Percentiles rank a stretch among this genome's conserved stretches.
These are phyloP conservation scores for Aspergillus ruber DNA, from an alignment of 2,329 filamentous ascomycete species.

Conservation along the genomic window DNA sequence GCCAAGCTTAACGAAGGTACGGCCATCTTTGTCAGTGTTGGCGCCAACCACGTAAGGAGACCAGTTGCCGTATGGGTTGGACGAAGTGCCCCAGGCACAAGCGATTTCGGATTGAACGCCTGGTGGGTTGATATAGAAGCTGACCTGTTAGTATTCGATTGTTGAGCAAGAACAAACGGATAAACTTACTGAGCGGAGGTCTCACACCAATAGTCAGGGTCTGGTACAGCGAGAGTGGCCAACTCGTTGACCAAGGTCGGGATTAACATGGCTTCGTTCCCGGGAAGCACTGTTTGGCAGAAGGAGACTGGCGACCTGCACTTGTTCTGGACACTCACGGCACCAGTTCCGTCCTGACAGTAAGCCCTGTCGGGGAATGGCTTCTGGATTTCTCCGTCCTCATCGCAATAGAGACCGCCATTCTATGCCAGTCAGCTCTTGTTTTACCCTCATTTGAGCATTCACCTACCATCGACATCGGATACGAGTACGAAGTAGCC, in stretches of 20 bases:
- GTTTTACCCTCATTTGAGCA: background rate
- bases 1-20: slow-evolving; percentile 68
- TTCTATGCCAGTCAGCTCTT: slow-evolving; percentile 45
- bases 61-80: slow-evolving; percentile 67
- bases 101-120: slow-evolving; percentile 54
- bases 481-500: slow-evolving; percentile 61
- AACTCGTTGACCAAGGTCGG: slow-evolving; percentile 59
- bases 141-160: slow-evolving; percentile 27
- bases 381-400: slow-evolving; percentile 59
- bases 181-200: slow-evolving; percentile 66
- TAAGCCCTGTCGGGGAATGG: slow-evolving; percentile 63
- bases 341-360: slow-evolving; percentile 63
- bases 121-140: slow-evolving; percentile 72
- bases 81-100: slow-evolving; percentile 64
- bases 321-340: slow-evolving; percentile 62
- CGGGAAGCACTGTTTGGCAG: slow-evolving; percentile 73
- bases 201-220: slow-evolving; percentile 60
- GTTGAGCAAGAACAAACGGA: background rate
- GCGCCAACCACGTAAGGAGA: slow-evolving; percentile 68
- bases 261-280: slow-evolving; percentile 76
- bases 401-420: slow-evolving; percentile 67
- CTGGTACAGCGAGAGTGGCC: slow-evolving; percentile 64
- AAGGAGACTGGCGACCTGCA: slow-evolving; percentile 58
- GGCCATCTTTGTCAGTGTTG: slow-evolving; percentile 59
- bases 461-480: slow-evolving; percentile 63